phyloP scores from a whole-genome alignment of 768 basidiomycete genomes.

The Podaxis carcinomalis region DNA sequence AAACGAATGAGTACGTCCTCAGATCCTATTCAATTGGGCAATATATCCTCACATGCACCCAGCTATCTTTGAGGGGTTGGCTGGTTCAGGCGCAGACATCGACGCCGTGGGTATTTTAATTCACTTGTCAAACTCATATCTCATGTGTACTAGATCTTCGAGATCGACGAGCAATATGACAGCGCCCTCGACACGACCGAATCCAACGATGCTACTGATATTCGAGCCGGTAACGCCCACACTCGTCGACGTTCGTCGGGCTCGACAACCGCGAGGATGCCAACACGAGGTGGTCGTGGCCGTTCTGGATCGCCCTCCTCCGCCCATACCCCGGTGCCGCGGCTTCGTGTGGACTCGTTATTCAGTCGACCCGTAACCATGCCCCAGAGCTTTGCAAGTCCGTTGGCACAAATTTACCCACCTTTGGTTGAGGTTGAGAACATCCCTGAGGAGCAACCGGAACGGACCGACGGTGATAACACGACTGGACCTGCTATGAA shows the following conservation, averaged over 20 bases:
- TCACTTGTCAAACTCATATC: background rate
- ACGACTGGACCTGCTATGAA: background rate
- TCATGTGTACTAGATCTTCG: slow-evolving; percentile 55
- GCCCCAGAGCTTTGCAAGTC: slow-evolving; percentile 42
- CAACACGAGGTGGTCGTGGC: background rate
- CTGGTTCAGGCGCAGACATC: slow-evolving; percentile 70
- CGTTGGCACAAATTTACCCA: slow-evolving; percentile 72
- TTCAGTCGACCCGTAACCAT: slow-evolving; percentile 29
- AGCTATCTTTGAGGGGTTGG: slow-evolving; percentile 80
- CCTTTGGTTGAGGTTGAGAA: slow-evolving; percentile 57
- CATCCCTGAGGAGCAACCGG: background rate
- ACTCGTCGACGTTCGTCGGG: background rate
- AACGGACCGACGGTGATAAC: background rate
- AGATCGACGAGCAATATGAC: slow-evolving; percentile 65
- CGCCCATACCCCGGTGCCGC: slow-evolving; percentile 22
- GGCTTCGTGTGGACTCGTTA: slow-evolving; percentile 41
- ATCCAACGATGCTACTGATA: slow-evolving; percentile 18
- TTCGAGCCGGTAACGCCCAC: slow-evolving; percentile 14
- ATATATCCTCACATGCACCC: background rate
- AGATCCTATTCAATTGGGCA: background rate
- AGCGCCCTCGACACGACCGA: slow-evolving; percentile 55
- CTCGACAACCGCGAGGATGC: background rate
- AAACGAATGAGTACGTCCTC: slow-evolving; percentile 65
- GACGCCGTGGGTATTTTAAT: slow-evolving; percentile 48
- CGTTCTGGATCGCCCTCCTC: slow-evolving; percentile 14